These are phyloP conservation scores for Cylindrotheca closterium DNA, from an alignment of 108 stramenopile genomes.

Conservation along the genomic window DNA sequence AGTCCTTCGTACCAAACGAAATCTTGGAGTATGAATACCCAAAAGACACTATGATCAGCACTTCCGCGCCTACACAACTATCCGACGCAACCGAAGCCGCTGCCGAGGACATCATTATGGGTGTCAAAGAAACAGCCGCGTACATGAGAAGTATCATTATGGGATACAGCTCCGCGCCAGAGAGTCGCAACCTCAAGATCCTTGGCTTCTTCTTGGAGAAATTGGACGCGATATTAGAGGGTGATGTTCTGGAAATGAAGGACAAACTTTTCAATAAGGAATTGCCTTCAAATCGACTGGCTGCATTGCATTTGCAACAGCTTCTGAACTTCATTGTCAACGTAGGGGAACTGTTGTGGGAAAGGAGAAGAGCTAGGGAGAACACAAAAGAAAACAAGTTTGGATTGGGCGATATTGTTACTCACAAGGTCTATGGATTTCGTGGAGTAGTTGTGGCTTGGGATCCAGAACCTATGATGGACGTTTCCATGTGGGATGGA, in stretches of 20 bases:
- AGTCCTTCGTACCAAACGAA: constrained; percentile 55
- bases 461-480: constrained; percentile 59
- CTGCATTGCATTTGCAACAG: constrained; percentile 34
- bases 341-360: constrained; percentile 51
- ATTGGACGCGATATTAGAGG: constrained; percentile 12
- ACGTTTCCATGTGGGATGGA: constrained; percentile 83
- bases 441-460: constrained; percentile 76
- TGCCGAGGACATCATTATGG: constrained; percentile 20
- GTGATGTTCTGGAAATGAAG: constrained; percentile 25
- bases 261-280: constrained; percentile 14
- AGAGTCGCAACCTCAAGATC: constrained; percentile 22
- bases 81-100: constrained; percentile 9
- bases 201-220: constrained; percentile 23
- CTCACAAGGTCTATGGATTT: constrained; percentile 74
- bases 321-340: constrained; percentile 44
- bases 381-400: constrained; percentile 42
- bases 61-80: background rate
- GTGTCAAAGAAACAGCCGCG: constrained; percentile 29
- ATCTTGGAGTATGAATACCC: constrained; percentile 68
- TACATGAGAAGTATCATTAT: constrained; percentile 24
- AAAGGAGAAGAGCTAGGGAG: constrained; percentile 39
- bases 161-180: constrained; percentile 32
- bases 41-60: constrained; percentile 30
- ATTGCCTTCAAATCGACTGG: constrained; percentile 12
- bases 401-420: constrained; percentile 64